Base-by-base conservation (phyloP, 768 basidiomycete genomes). In the Calocera viscosa region DNA sequence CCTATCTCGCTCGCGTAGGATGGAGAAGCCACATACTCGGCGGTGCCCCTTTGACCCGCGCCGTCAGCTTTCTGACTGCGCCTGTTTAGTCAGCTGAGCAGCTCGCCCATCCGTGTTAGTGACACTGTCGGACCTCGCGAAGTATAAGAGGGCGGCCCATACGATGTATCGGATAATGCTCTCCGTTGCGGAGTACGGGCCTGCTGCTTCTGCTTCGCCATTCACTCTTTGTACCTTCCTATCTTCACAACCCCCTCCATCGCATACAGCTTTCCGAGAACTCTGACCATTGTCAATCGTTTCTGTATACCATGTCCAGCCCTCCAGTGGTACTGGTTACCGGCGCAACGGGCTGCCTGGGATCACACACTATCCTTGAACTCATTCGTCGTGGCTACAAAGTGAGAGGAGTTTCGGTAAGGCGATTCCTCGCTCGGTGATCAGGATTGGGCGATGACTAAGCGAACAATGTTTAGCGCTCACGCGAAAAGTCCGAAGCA, bases 401-500 rank as follows among this genome's bases (percentile, higher is more conserved):
- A 26, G 53, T 60, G 7, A 60, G 53, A 32, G 53, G 26, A 22
- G 26, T 60, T 12, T 60, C 53, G 53, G 53, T 60, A 32, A 26
- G 53, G 26, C 14, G 53, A 14, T 60, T 28, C 53, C 30, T 32
- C 22, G 24, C 11, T 32, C 19, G 24, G 53, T 22, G 10, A 60
- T 28, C 26, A 2, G 26, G 26, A 26, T 49, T 8, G 24, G 8
- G 22, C 2, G 26, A 26, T 60, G 53, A 60, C 53, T 60, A 60
- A 60, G 24, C 53, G 30, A 30, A 5, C 10, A 60, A 60, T 60
- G 30, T 60, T 28, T 60, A 60, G 53, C 53, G 53, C 30, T 60
- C 53, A 32, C 24, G 53, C 26, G 53, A 60, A 32, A 60, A 60
- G 53, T 60, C 53, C 53, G 53, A 60, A 60, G 53, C 24, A 28